These are phyloP conservation scores for Leccinum uliginosum DNA, from an alignment of 768 basidiomycete species.

Conservation along the genomic window DNA sequence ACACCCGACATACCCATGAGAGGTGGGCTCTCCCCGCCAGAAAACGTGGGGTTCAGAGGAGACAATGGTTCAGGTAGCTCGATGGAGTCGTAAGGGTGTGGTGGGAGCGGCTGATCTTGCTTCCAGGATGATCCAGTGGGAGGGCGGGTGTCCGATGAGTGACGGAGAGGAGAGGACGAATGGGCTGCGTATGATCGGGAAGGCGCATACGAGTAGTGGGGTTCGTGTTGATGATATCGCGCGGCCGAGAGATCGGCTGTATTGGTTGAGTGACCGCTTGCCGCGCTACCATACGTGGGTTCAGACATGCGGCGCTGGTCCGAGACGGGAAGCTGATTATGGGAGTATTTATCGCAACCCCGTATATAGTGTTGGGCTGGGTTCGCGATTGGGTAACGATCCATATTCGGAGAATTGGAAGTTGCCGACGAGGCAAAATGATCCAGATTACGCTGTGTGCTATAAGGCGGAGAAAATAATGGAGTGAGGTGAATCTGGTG, in stretches of 20 bases:
- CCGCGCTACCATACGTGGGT: conserved; percentile 46
- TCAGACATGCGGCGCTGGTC: conserved; percentile 71
- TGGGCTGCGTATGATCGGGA: conserved; percentile 36
- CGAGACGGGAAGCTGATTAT: conserved; percentile 35
- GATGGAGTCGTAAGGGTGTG: conserved; percentile 32
- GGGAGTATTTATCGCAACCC: conserved; percentile 32
- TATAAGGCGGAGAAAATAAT: conserved; percentile 38
- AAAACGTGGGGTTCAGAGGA: conserved; percentile 51
- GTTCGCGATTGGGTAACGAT: conserved; percentile 35
- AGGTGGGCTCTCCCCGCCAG: conserved; percentile 36
- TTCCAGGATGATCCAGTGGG: conserved; percentile 35
- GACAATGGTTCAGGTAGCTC: conserved; percentile 48
- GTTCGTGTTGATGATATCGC: conserved; percentile 41
- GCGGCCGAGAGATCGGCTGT: conserved; percentile 28
- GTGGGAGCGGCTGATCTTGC: conserved; percentile 27
- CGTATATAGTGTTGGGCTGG: conserved; percentile 40
- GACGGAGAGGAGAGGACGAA: conserved; percentile 42
- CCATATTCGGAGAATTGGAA: conserved; percentile 39
- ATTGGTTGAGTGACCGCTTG: conserved; percentile 33
- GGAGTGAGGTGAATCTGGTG: conserved; percentile 36
- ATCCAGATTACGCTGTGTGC: conserved; percentile 41
- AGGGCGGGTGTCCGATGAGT: conserved; percentile 41
- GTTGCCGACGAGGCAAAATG: conserved; percentile 41
- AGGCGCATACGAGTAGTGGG: conserved; percentile 32
- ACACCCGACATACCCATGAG: conserved; percentile 27